phyloP scores from a whole-genome alignment of 2,329 filamentous ascomycete genomes.

The Zymoseptoria tritici region DNA sequence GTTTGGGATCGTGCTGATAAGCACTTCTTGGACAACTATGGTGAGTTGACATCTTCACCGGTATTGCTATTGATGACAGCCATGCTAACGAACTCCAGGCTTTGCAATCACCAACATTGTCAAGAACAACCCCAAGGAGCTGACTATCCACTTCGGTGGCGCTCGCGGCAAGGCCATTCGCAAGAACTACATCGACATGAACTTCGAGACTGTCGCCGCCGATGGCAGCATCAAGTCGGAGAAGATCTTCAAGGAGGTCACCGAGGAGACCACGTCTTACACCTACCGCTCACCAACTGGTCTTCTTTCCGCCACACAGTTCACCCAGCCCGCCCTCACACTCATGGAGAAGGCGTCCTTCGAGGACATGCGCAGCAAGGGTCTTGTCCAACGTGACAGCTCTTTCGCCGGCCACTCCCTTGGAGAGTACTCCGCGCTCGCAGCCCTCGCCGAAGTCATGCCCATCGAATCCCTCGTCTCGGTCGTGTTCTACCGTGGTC shows the following conservation, averaged over 20 bases:
- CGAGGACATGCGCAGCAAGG: conserved; percentile 97
- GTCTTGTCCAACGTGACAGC: conserved; percentile 89
- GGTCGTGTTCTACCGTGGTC: conserved; percentile 96
- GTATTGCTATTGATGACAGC: neutral
- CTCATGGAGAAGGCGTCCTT: conserved; percentile 99
- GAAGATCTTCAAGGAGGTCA: conserved; percentile 98
- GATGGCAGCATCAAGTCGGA: conserved; percentile 95
- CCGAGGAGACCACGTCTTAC: conserved; percentile 87
- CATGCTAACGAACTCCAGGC: conserved; percentile 41
- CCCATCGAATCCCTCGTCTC: conserved; percentile 98
- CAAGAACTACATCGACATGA: conserved; percentile 99
- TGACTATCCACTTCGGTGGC: conserved; percentile 96
- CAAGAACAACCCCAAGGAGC: conserved; percentile 98
- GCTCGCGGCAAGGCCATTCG: conserved; percentile 94
- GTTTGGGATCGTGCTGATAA: conserved; percentile 98
- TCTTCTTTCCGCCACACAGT: conserved; percentile 92
- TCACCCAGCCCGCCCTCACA: conserved; percentile 93
- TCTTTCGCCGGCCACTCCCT: conserved; percentile 97
- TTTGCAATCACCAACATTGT: conserved; percentile 99
- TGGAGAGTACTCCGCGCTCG: conserved; percentile 94
- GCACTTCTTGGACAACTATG: conserved; percentile 98
- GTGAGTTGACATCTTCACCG: conserved; percentile 46
- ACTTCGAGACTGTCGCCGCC: conserved; percentile 90
- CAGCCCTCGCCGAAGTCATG: conserved; percentile 95
- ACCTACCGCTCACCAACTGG: conserved; percentile 94